These are phyloP conservation scores for Xenosphaeropsis pyriputrescens DNA, from an alignment of 2,329 filamentous ascomycete genomes.

Conservation along the genomic window DNA sequence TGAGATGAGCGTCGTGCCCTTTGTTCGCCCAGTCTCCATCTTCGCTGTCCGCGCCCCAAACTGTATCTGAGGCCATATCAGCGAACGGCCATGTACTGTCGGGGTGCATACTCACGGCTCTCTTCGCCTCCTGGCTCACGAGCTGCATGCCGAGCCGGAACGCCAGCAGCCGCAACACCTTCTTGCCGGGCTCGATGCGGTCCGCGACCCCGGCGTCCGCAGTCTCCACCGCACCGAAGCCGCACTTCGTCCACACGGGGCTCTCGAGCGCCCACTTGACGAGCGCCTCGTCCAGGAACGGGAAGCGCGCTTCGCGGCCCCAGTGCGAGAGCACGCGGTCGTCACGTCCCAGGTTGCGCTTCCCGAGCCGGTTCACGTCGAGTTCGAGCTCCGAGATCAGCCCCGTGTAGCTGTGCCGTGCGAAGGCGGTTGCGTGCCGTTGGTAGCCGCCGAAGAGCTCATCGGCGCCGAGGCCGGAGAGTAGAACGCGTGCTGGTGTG, in stretches of 20 bases:
- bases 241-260: slow-evolving; percentile 76
- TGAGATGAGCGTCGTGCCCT: slow-evolving; percentile 49
- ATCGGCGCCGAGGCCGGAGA: slow-evolving; percentile 89
- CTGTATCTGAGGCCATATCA: slow-evolving; percentile 43
- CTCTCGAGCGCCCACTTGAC: slow-evolving; percentile 64
- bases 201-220: slow-evolving; percentile 8
- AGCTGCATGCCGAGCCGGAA: slow-evolving; percentile 54
- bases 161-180: slow-evolving; percentile 64
- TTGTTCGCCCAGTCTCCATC: slow-evolving; percentile 57
- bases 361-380: slow-evolving; percentile 73
- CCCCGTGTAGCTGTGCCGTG: slow-evolving; percentile 50
- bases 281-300: slow-evolving; percentile 77
- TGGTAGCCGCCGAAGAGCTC: slow-evolving; percentile 92
- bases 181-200: slow-evolving; percentile 63
- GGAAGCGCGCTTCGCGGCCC: slow-evolving; percentile 79
- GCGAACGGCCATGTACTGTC: slow-evolving; percentile 2
- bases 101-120: slow-evolving; percentile 47
- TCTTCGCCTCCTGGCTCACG: slow-evolving; percentile 80
- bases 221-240: slow-evolving; percentile 45
- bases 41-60: slow-evolving; percentile 74
- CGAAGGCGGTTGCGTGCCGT: slow-evolving; percentile 67
- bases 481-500: slow-evolving; percentile 65
- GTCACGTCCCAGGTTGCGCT: slow-evolving; percentile 89
- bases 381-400: slow-evolving; percentile 72
- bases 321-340: slow-evolving; percentile 84